phyloP scores from a whole-genome alignment of 1,284 basidiomycete genomes.

The Schizopora paradoxa region DNA sequence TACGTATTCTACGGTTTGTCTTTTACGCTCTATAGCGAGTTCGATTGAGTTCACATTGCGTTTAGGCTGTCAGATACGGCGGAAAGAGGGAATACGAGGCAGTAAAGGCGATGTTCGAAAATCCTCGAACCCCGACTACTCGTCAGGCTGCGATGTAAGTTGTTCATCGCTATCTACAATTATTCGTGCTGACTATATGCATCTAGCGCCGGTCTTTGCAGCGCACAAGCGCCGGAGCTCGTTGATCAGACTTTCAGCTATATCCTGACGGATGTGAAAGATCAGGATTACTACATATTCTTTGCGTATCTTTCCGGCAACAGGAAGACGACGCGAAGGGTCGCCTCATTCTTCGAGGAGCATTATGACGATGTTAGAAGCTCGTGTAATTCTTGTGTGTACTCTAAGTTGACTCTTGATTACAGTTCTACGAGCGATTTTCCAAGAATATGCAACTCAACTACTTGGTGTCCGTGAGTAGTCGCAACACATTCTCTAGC shows the following conservation, averaged over 20 bases:
- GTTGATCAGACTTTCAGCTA: slow-evolving; percentile 55
- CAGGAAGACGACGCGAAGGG: slow-evolving; percentile 35
- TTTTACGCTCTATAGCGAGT: slow-evolving; percentile 20
- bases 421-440: slow-evolving; percentile 67
- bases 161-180: no score
- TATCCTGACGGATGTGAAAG: slow-evolving; percentile 50
- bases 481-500: slow-evolving; percentile 2
- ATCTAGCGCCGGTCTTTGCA: slow-evolving; percentile 41
- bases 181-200: no score
- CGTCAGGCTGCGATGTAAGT: slow-evolving; percentile 26
- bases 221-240: slow-evolving; percentile 39
- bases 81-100: slow-evolving; percentile 77
- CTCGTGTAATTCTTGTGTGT: slow-evolving; percentile 13
- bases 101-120: slow-evolving; percentile 64
- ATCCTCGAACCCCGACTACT: slow-evolving; percentile 69
- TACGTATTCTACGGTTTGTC: slow-evolving; percentile 46
- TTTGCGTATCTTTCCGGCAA: slow-evolving; percentile 42
- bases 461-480: slow-evolving; percentile 45
- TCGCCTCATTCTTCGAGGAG: slow-evolving; percentile 45
- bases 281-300: slow-evolving; percentile 63
- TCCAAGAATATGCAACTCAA: slow-evolving; percentile 61
- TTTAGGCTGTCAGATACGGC: slow-evolving; percentile 70
- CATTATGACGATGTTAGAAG: slow-evolving; percentile 63
- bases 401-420: no score
- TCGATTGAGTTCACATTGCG: neutral